Conservation (phyloP, 2,329 filamentous ascomycete species). For the Leptographium flavum region DNA sequence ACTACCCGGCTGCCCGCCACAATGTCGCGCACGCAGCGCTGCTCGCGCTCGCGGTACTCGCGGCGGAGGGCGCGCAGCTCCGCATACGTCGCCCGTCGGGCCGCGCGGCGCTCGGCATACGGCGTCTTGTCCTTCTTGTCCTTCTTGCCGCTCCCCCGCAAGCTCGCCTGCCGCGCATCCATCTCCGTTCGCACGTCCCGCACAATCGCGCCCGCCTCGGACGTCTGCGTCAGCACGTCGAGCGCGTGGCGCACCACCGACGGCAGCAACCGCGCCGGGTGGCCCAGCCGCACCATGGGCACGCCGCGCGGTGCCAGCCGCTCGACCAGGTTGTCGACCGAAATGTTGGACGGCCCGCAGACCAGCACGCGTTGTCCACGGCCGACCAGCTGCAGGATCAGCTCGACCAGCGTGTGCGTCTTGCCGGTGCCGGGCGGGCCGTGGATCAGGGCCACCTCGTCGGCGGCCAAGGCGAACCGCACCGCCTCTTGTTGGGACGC, state of each 20-base stretch:
- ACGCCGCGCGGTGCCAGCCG: conserved; percentile 72
- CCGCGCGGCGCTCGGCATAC: conserved; percentile 26
- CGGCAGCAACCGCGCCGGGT: conserved; percentile 79
- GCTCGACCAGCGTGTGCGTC: conserved; percentile 88
- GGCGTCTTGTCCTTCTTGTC: background rate
- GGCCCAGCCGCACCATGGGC: conserved; percentile 77
- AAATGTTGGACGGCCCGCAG: conserved; percentile 94
- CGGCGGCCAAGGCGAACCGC: conserved; percentile 68
- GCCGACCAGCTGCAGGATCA: conserved; percentile 80
- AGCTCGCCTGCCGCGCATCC: conserved; percentile 37
- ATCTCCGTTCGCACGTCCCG: conserved; percentile 84
- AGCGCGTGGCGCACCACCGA: conserved; percentile 81
- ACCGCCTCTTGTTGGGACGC: conserved; percentile 55
- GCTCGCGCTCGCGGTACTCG: conserved; percentile 78
- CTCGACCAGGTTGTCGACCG: conserved; percentile 96
- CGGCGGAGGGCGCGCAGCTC: conserved; percentile 76
- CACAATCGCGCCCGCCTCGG: conserved; percentile 78
- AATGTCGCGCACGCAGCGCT: conserved; percentile 62
- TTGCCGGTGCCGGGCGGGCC: conserved; percentile 95
- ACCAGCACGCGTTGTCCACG: conserved; percentile 65
- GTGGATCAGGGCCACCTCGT: conserved; percentile 80
- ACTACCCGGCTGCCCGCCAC: conserved; percentile 73
- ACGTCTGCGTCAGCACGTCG: conserved; percentile 80
- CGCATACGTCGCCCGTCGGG: conserved; percentile 63
- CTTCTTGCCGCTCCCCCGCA: background rate